Conservation (phyloP, 1,139 yeast species). For the Hyphopichia fennica region DNA sequence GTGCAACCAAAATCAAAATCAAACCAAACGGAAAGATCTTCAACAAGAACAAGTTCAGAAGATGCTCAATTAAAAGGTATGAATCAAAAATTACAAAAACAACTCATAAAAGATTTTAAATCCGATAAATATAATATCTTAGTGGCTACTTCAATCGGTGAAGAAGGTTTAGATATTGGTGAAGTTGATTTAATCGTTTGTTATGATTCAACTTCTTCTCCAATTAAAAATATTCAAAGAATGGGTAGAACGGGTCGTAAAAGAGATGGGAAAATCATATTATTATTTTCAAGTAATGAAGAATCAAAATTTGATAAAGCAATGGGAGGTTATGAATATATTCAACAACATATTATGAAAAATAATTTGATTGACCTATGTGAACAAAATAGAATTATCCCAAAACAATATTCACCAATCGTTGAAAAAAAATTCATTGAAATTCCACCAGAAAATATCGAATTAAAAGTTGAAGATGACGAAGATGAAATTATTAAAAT, state of each 20-base stretch:
- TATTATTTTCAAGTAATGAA: slow-evolving; percentile 78
- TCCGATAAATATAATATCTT: slow-evolving; percentile 70
- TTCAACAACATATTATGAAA: slow-evolving; percentile 63
- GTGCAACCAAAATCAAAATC: not conserved
- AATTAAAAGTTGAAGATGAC: slow-evolving; percentile 50
- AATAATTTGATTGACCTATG: slow-evolving; percentile 41
- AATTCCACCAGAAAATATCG: slow-evolving; percentile 68
- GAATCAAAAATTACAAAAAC: slow-evolving; percentile 73
- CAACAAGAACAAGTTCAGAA: slow-evolving; percentile 44
- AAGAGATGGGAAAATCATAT: slow-evolving; percentile 80
- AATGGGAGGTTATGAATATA: slow-evolving; percentile 76
- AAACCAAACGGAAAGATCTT: slow-evolving; percentile 6
- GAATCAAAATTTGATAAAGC: slow-evolving; percentile 79
- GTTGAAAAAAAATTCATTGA: slow-evolving; percentile 59
- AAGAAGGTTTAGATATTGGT: slow-evolving; percentile 97
- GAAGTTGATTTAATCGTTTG: slow-evolving; percentile 94
- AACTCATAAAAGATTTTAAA: slow-evolving; percentile 71
- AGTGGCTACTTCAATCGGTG: slow-evolving; percentile 97
- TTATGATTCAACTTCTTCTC: slow-evolving; percentile 90
- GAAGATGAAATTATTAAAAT: slow-evolving; percentile 68
- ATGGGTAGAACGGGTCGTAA: slow-evolving; percentile 99
- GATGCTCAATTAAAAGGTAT: slow-evolving; percentile 58
- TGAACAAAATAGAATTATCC: slow-evolving; percentile 65
- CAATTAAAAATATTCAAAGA: slow-evolving; percentile 89
- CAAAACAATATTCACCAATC: slow-evolving; percentile 51